Evolutionary conservation across 1,139 yeast species (phyloP), one percentile per base, ranked within the genome.

Genomic region (Hemisphaericaspora subhashii): DNA sequence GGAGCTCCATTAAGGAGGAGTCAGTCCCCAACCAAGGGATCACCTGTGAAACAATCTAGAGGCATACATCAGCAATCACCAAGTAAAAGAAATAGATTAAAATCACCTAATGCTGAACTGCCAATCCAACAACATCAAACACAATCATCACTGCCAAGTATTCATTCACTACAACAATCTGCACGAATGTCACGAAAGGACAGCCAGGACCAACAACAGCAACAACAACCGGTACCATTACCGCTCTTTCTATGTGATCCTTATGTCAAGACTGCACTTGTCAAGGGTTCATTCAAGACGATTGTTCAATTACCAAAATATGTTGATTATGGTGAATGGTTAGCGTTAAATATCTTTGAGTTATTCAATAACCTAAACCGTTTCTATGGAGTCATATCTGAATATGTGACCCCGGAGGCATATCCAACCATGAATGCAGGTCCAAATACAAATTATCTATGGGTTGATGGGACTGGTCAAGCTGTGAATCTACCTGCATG

Each of bases 361-460:
- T 79, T 87, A 52, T 89, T 83, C 68, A 85, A 87, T 41, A 87
- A 88, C 55, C 64, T 92, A 47, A 86, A 86, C 52, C 92, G 86
- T 56, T 88, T 90, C 54, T 89, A 87, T 58, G 95, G 94, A 1
- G 86, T 89, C 13, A 77, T 92, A 36, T 79, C 89, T 3, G 98
- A 90, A 52, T 88, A 86, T 52, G 87, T 89, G 35, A 86, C 95
- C 1, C 90, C 95, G 0, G 95, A 87, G 53, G 77, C 82, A 17
- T 87, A 83, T 54, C 96, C 96, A 10, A 84, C 94, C 3, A 92
- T 92, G 98, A 88, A 82, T 54, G 98, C 98, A 0, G 98, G 97
- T 3, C 90, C 96, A 3, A 82, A 83, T 41, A 83, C 92, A 3
- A 95, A 89, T 54, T 94, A 92, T 56, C 66, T 87, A 35, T 92